Percentiles rank a stretch among this genome's conserved stretches.
phyloP scores from a whole-genome alignment of 805 yeast genomes.

The Komagataella phaffii region DNA sequence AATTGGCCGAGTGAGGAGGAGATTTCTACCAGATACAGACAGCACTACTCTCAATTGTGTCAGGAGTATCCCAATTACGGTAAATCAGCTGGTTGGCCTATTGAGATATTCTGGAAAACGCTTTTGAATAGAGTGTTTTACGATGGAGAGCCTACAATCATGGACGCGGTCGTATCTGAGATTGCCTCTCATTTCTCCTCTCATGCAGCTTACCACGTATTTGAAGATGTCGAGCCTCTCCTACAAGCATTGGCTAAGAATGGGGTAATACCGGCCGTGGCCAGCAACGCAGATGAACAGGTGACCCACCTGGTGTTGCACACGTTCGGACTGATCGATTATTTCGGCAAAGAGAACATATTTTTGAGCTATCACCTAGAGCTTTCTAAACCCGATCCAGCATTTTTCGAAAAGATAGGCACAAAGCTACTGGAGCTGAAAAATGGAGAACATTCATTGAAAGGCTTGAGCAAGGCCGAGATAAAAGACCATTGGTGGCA shows the following conservation, averaged over 20 bases:
- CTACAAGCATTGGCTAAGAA: slow-evolving; percentile 18
- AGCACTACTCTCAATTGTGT: slow-evolving; percentile 21
- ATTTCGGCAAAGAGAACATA: slow-evolving; percentile 22
- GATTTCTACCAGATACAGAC: slow-evolving; percentile 15
- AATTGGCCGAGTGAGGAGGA: slow-evolving; percentile 4
- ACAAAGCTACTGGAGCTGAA: not conserved
- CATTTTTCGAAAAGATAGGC: slow-evolving; percentile 26
- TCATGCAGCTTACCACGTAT: slow-evolving; percentile 35
- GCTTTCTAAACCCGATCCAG: slow-evolving; percentile 33
- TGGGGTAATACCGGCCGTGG: slow-evolving; percentile 26
- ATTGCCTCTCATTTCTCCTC: slow-evolving; percentile 36
- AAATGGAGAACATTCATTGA: slow-evolving; percentile 7
- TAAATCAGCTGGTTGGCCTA: slow-evolving; percentile 19
- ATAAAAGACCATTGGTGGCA: slow-evolving; percentile 33
- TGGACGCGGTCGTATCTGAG: slow-evolving; percentile 24
- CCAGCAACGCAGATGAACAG: slow-evolving; percentile 53
- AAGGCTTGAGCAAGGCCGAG: not conserved
- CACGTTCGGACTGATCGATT: slow-evolving; percentile 27
- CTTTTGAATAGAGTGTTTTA: slow-evolving; percentile 30
- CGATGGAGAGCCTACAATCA: slow-evolving; percentile 17
- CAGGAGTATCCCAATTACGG: slow-evolving; percentile 51
- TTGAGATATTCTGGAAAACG: slow-evolving; percentile 45
- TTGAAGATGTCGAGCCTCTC: slow-evolving; percentile 38
- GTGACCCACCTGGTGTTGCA: slow-evolving; percentile 30
- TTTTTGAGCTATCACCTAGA: slow-evolving; percentile 48